Evolutionary conservation across 208 protist genomes (phyloP), one percentile per base, ranked within the genome.

Genomic region (Crithidia acanthocephali): DNA sequence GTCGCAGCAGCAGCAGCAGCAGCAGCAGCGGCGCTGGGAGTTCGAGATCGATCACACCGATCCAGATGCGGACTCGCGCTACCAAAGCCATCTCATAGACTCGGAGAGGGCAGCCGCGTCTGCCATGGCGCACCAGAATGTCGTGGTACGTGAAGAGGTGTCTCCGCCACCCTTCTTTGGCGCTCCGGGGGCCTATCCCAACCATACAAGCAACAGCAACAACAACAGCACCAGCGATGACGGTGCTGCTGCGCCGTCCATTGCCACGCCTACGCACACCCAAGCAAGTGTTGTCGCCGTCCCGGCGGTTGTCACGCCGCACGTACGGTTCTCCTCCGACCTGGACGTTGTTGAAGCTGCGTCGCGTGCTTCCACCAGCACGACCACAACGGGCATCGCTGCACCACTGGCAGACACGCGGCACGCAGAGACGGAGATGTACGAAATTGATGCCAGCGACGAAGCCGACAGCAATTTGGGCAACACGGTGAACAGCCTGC

Each of bases 241-340:
- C 37, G 37, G 37, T 13, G 37, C 45, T 50, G 45, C 18, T 23
- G 7, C 18, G 45, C 20, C 45, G 45, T 30, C 23, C 9, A 6
- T 33, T 50, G 7, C 40, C 7, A 11, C 20, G n/a, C 10, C 1
- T 20, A 67, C 59, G 9, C n/a, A n/a, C n/a, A n/a, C n/a, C n/a
- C n/a, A n/a, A n/a, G n/a, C n/a, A n/a, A n/a, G n/a, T n/a, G 37
- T 13, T 25, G 57, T n/a, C 2, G 57, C 48, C 28, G 18, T 23
- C 4, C 45, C 57, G 37, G 23, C 32, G 8, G 2, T 20, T 2
- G 20, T 37, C 15, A 16, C 7, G 50, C 18, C 53, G 23, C 65
- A 60, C 65, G 65, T 71, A 15, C 65, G 55, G 53, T 71, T 71
- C 42, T 60, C 65, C 52, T 60, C 65, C 2, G 48, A 62, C 16